Conservation (phyloP, 345 rosid species). For the Euphorbia lathyris region DNA sequence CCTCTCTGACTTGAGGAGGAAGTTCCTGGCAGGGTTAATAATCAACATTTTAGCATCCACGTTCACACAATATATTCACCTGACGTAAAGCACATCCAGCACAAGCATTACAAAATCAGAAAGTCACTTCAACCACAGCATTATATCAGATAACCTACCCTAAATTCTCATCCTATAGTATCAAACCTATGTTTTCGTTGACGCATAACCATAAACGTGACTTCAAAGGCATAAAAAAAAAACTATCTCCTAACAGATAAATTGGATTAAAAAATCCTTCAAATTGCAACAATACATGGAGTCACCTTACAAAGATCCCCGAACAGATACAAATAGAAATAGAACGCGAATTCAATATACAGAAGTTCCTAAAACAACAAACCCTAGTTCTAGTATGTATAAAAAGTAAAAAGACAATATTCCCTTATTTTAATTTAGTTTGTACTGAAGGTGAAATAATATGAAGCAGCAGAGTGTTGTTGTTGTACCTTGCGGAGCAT, state of each 20-base stretch:
- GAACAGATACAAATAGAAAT: not conserved
- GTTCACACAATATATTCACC: not conserved
- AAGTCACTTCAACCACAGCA: not conserved
- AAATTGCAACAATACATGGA: not conserved
- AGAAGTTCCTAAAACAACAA: not conserved
- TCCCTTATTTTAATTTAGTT: no score
- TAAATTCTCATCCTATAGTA: not conserved
- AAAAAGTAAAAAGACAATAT: no score
- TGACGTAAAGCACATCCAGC: not conserved
- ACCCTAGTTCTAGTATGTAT: slow-evolving; percentile 1
- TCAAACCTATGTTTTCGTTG: not conserved
- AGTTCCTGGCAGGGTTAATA: slow-evolving; percentile 37
- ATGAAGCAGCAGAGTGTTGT: not conserved
- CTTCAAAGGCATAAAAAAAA: not conserved
- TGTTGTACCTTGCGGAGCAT: slow-evolving; percentile 90
- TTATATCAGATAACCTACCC: not conserved
- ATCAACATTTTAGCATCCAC: not conserved
- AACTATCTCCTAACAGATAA: not conserved
- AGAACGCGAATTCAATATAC: not conserved
- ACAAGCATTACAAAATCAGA: not conserved
- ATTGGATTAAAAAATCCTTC: not conserved
- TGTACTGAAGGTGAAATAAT: no score
- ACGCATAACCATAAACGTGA: not conserved
- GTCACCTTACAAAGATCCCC: not conserved
- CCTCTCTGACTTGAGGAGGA: slow-evolving; percentile 69